Percentiles rank a stretch among this genome's conserved stretches.
phyloP scores from a whole-genome alignment of 306 rosid genomes.

The Corylus americana region DNA sequence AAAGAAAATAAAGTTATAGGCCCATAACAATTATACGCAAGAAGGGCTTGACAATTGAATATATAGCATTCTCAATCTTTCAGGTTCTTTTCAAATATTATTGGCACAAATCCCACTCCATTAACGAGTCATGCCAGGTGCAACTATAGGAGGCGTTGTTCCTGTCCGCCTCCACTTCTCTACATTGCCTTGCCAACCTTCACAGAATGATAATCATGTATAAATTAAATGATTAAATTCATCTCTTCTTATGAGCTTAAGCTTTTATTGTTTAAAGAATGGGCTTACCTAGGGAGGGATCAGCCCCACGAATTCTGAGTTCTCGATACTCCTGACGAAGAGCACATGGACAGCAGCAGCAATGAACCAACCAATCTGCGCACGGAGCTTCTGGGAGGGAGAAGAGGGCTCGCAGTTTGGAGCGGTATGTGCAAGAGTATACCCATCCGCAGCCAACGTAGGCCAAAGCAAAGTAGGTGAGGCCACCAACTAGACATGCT shows the following conservation, averaged over 20 bases:
- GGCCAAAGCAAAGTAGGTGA: slow-evolving; percentile 11
- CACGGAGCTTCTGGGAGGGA: slow-evolving; percentile 36
- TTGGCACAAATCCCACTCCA: not conserved
- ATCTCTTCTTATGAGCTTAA: no score
- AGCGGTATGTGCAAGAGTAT: slow-evolving; percentile 17
- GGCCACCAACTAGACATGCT: slow-evolving; percentile 23
- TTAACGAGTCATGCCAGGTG: slow-evolving; percentile 21
- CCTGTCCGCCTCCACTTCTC: slow-evolving; percentile 31
- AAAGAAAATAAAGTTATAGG: not conserved
- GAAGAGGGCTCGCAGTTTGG: slow-evolving; percentile 27
- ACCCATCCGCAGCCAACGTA: not conserved
- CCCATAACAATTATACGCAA: no score
- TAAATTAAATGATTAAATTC: no score
- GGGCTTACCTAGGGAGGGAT: slow-evolving; percentile 29
- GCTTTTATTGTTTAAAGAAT: no score
- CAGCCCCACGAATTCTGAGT: slow-evolving; percentile 27
- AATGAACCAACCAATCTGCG: slow-evolving; percentile 16
- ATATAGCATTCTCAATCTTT: no score
- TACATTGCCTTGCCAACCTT: slow-evolving; percentile 34
- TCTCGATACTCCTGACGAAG: slow-evolving; percentile 31
- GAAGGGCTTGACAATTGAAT: no score
- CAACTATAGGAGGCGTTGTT: slow-evolving; percentile 19
- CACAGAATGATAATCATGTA: not conserved
- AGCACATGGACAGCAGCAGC: slow-evolving; percentile 30
- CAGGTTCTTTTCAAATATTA: not conserved